Conservation (phyloP, 2,329 filamentous ascomycete species). For the Colletotrichum sp. region DNA sequence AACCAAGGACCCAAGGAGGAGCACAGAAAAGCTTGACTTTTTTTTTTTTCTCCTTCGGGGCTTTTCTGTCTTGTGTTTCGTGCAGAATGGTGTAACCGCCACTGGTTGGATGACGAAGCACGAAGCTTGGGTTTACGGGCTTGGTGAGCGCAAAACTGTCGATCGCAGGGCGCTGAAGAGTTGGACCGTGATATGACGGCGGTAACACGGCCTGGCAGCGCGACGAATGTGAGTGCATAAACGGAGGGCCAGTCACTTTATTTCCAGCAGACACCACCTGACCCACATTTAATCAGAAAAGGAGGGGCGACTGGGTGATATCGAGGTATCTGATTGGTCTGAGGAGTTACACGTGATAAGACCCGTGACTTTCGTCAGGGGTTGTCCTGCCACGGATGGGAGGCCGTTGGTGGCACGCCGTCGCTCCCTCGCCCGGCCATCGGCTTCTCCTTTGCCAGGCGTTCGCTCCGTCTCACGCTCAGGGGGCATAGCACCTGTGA, state of each 20-base stretch:
- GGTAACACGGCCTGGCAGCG: neutral
- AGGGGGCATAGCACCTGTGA: neutral
- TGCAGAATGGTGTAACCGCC: neutral
- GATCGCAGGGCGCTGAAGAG: neutral
- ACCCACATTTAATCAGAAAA: constrained; percentile 8
- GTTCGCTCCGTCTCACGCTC: neutral
- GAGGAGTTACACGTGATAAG: accelerated
- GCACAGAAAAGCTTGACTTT: constrained; percentile 12
- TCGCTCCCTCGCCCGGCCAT: neutral
- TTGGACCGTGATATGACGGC: neutral
- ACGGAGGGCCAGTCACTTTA: neutral
- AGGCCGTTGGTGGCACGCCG: neutral
- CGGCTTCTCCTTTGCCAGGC: neutral
- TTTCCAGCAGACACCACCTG: neutral
- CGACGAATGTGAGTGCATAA: neutral
- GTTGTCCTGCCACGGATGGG: constrained; percentile 2
- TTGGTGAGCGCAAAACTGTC: neutral
- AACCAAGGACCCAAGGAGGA: neutral
- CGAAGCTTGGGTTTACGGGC: neutral
- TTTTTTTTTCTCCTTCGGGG: neutral
- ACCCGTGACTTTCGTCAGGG: neutral
- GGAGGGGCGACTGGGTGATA: neutral
- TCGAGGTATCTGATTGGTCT: neutral
- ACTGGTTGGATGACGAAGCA: neutral
- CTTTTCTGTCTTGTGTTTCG: neutral